phyloP scores from a whole-genome alignment of 1,284 basidiomycete genomes.

The Rhodofomes roseus region DNA sequence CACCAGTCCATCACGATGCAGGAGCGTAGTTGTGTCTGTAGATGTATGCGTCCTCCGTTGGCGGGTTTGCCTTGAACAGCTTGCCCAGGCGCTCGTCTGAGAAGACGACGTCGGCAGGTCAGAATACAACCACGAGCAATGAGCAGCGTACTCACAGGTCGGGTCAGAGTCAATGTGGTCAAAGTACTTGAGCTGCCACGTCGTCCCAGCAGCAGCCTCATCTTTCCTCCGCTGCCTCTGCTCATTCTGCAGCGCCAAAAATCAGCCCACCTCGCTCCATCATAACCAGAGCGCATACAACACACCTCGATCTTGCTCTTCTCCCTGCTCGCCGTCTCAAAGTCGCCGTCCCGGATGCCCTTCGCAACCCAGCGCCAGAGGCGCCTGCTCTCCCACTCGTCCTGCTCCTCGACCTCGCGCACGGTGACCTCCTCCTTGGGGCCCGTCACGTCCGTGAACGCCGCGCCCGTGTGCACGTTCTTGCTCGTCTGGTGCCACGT shows the following conservation, averaged over 20 bases:
- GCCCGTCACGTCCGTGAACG: constrained; percentile 62
- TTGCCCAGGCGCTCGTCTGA: constrained; percentile 61
- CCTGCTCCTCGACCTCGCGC: constrained; percentile 55
- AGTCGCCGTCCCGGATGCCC: constrained; percentile 90
- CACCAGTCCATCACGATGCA: background rate
- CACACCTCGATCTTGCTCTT: constrained; percentile 90
- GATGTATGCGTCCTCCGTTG: constrained; percentile 64
- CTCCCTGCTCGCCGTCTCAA: constrained; percentile 86
- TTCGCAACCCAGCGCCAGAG: constrained; percentile 88
- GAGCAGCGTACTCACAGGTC: constrained; percentile 50
- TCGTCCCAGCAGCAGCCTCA: constrained; percentile 68
- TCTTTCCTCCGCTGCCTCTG: constrained; percentile 88
- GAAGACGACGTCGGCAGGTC: background rate
- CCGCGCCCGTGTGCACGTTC: constrained; percentile 41
- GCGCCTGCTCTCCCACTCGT: constrained; percentile 83
- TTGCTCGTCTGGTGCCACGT: constrained; percentile 82
- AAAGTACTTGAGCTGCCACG: constrained; percentile 82
- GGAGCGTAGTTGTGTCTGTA: constrained; percentile 39
- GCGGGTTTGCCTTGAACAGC: constrained; percentile 50
- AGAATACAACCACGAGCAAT: too few relatives aligned
- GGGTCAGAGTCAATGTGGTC: constrained; percentile 63
- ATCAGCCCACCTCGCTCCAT: background rate
- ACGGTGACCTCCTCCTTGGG: constrained; percentile 77
- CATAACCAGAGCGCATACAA: background rate
- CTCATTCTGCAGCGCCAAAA: constrained; percentile 61